Conservation (phyloP, 2,329 filamentous ascomycete species). For the Penicillium sp. region DNA sequence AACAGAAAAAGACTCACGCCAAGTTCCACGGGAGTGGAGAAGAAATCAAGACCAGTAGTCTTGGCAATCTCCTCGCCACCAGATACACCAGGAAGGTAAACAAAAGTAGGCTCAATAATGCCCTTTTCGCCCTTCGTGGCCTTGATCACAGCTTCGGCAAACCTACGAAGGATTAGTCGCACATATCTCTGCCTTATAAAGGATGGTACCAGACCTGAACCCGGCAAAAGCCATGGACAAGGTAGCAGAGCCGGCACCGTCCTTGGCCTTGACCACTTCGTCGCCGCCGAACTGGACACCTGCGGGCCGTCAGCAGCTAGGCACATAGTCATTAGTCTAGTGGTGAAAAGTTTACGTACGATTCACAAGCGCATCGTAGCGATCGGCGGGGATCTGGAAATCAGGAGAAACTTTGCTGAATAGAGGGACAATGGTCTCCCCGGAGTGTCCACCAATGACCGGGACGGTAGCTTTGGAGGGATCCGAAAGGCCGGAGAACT, state of each 20-base stretch:
- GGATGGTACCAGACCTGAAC: slow-evolving; percentile 64
- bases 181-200: slow-evolving; percentile 5
- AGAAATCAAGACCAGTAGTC: slow-evolving; percentile 83
- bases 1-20: slow-evolving; percentile 63
- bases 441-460: slow-evolving; percentile 95
- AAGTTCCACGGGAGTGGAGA: slow-evolving; percentile 93
- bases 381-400: slow-evolving; percentile 79
- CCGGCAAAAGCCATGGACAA: slow-evolving; percentile 95
- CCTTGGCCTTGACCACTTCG: slow-evolving; percentile 93
- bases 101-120: slow-evolving; percentile 89
- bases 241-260: slow-evolving; percentile 83
- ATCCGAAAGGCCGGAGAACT: slow-evolving; percentile 76
- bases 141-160: slow-evolving; percentile 90
- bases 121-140: slow-evolving; percentile 85
- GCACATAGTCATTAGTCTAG: slow-evolving; percentile 1
- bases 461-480: slow-evolving; percentile 81
- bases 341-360: slow-evolving; percentile 53
- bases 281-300: slow-evolving; percentile 95
- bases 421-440: slow-evolving; percentile 95
- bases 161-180: slow-evolving; percentile 53
- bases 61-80: slow-evolving; percentile 84
- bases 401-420: slow-evolving; percentile 86
- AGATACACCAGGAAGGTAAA: slow-evolving; percentile 87
- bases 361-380: slow-evolving; percentile 86
- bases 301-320: slow-evolving; percentile 28